These are phyloP conservation scores for Sinapis alba DNA, from an alignment of 441 rosid species.

Conservation along the genomic window DNA sequence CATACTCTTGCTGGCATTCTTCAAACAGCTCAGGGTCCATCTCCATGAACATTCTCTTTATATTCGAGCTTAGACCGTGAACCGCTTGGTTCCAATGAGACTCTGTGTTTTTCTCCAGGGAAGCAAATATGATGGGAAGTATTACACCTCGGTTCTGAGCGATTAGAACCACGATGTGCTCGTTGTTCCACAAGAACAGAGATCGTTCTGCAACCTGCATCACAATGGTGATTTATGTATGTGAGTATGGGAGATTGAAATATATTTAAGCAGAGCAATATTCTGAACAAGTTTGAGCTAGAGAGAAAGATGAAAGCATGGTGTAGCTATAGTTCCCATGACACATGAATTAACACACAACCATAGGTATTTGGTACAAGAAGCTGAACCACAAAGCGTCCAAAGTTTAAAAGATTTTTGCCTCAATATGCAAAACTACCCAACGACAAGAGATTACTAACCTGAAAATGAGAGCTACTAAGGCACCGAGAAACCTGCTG, in stretches of 20 bases:
- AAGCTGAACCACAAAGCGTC: background rate
- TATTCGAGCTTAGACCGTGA: slow-evolving; percentile 76
- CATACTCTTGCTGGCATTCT: slow-evolving; percentile 62
- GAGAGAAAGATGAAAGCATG: background rate
- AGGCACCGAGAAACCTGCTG: slow-evolving; percentile 91
- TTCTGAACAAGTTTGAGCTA: background rate
- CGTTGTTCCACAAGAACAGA: slow-evolving; percentile 93
- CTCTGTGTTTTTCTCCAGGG: slow-evolving; percentile 77
- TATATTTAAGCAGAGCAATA: background rate
- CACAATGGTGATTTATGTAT: background rate
- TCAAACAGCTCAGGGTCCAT: slow-evolving; percentile 85
- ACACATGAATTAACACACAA: background rate
- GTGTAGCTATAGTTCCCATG: background rate
- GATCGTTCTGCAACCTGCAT: slow-evolving; percentile 94
- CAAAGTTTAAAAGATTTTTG: background rate
- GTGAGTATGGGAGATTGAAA: slow-evolving; percentile 7
- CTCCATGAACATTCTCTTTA: slow-evolving; percentile 83
- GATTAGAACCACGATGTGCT: slow-evolving; percentile 75
- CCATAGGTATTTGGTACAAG: background rate
- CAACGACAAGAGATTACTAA: slow-evolving; percentile 19
- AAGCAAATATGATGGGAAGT: slow-evolving; percentile 72
- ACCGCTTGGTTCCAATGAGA: slow-evolving; percentile 94
- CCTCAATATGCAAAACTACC: background rate
- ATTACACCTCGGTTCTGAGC: slow-evolving; percentile 74
- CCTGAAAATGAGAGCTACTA: slow-evolving; percentile 95